phyloP scores from a whole-genome alignment of 208 protist species.

The Tetramitus jugosus region DNA sequence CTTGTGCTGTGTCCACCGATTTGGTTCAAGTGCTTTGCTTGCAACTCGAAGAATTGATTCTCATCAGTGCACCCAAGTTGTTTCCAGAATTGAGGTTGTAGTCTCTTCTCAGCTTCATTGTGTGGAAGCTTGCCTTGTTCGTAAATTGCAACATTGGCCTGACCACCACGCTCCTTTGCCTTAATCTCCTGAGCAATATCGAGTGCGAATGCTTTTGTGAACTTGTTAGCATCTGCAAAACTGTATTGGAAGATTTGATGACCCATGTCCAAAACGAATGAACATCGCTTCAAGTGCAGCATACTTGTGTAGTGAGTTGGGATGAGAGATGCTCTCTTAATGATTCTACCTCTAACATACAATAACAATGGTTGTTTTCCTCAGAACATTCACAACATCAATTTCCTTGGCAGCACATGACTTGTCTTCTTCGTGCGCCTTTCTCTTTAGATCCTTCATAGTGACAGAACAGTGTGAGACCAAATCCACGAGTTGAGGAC shows the following conservation, averaged over 20 bases:
- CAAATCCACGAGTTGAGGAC: background rate
- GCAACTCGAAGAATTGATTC: background rate
- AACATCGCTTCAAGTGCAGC: background rate
- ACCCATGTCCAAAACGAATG: background rate
- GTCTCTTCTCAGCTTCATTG: background rate
- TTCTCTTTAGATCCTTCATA: background rate
- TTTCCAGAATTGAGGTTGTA: background rate
- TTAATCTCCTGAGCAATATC: background rate
- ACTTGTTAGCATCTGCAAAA: background rate
- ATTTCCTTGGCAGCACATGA: background rate
- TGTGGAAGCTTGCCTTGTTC: background rate
- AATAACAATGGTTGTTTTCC: background rate
- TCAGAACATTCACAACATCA: background rate
- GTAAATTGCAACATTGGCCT: background rate
- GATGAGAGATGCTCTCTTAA: background rate
- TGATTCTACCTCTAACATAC: background rate
- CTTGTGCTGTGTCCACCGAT: background rate
- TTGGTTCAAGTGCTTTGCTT: background rate
- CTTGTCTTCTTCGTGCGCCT: background rate
- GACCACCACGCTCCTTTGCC: background rate
- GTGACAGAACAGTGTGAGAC: background rate
- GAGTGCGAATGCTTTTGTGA: background rate
- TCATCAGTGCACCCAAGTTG: background rate
- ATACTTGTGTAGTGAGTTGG: conserved; percentile 6
- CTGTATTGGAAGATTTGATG: background rate